These are phyloP conservation scores for Aspergillus ellipticus DNA, from an alignment of 495 filamentous ascomycete species.

Conservation along the genomic window DNA sequence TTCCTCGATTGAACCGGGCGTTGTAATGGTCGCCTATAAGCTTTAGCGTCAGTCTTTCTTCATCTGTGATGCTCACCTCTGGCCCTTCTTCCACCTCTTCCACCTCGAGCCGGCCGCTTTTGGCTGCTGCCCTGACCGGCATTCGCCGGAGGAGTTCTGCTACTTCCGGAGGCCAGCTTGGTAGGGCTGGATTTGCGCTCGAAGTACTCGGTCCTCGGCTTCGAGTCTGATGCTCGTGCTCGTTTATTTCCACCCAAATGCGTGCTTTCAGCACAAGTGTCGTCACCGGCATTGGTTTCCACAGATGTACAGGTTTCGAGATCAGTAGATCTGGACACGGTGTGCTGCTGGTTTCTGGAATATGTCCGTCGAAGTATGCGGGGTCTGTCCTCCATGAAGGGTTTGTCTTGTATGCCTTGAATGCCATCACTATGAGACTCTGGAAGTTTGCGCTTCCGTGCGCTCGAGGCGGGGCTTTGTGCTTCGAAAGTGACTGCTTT, in stretches of 20 bases:
- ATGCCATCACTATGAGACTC: not conserved
- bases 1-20: slow-evolving; percentile 27
- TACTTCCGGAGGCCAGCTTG: slow-evolving; percentile 18
- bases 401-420: not conserved
- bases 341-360: slow-evolving; percentile 13
- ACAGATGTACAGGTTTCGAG: not conserved
- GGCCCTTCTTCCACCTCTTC: slow-evolving; percentile 20
- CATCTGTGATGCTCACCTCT: slow-evolving; percentile 19
- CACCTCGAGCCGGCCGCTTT: slow-evolving; percentile 10
- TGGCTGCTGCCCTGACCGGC: slow-evolving; percentile 1
- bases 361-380: slow-evolving; percentile 19
- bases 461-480: not conserved
- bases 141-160: slow-evolving; percentile 11
- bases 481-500: slow-evolving; percentile 31
- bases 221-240: slow-evolving; percentile 4
- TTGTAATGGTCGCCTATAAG: slow-evolving; percentile 32
- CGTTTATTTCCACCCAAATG: slow-evolving; percentile 6
- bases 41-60: slow-evolving; percentile 4
- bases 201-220: slow-evolving; percentile 8
- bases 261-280: not conserved
- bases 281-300: not conserved
- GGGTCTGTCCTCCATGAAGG: not conserved
- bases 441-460: slow-evolving; percentile 5
- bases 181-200: slow-evolving; percentile 20
- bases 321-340: not conserved